Evolutionary conservation across 225 moss, liverwort and hornwort species (phyloP).

Genomic region (Ulota crispa): DNA sequence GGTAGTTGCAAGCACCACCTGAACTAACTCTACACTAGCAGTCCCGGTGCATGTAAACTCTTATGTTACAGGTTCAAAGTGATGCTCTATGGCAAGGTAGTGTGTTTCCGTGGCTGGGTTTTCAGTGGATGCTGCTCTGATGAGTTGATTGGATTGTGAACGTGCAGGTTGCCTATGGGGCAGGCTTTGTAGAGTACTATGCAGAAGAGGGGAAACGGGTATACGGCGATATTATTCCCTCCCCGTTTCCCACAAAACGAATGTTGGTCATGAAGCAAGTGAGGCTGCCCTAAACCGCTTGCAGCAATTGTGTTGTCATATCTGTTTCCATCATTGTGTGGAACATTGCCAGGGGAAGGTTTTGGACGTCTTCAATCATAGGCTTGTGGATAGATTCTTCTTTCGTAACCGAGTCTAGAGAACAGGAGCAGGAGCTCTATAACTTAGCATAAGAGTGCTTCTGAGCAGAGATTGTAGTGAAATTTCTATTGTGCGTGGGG

Average conservation of each 20-base stretch:
- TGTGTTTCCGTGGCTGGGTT: not conserved
- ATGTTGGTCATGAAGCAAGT: constrained; percentile 92
- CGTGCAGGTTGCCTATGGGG: constrained; percentile 81
- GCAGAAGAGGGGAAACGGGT: constrained; percentile 98
- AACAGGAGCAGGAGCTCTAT: not conserved
- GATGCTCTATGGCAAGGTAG: not conserved
- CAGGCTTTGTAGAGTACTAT: constrained; percentile 94
- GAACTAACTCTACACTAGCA: not conserved
- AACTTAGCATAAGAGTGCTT: not conserved
- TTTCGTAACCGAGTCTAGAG: not conserved
- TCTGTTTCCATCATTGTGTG: not conserved
- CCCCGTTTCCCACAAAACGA: constrained; percentile 73
- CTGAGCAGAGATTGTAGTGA: constrained; percentile 1
- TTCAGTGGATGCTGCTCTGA: not conserved
- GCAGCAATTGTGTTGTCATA: not conserved
- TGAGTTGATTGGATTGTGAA: constrained; percentile 29
- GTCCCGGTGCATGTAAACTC: not conserved
- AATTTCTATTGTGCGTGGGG: constrained; percentile 17
- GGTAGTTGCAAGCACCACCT: constrained; percentile 47
- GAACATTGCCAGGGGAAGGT: not conserved
- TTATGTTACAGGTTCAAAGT: not conserved
- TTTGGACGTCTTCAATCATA: not conserved
- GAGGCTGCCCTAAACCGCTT: constrained; percentile 13
- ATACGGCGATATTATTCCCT: constrained; percentile 86
- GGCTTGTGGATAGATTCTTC: not conserved